A percentile compares a stretch with the other conserved stretches of the same genome.
These are phyloP conservation scores for Penicillium freii DNA, from an alignment of 2,329 filamentous ascomycete species.

Conservation along the genomic window DNA sequence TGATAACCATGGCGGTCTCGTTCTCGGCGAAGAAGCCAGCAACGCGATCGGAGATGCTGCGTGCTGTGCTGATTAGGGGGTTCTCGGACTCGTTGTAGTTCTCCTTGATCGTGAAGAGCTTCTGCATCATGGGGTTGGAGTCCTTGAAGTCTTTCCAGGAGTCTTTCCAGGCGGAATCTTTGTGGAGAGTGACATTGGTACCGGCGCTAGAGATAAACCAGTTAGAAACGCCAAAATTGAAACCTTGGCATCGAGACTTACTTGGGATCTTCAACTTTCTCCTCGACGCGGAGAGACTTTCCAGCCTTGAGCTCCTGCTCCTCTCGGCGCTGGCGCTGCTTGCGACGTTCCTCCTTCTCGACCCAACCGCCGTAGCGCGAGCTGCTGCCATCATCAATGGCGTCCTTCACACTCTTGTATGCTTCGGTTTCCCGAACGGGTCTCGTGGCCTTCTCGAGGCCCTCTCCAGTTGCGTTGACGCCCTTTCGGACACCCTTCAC, in stretches of 20 bases:
- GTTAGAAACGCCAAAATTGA: slow-evolving; percentile 33
- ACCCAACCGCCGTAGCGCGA: slow-evolving; percentile 95
- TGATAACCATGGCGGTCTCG: slow-evolving; percentile 95
- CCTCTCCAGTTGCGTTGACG: slow-evolving; percentile 79
- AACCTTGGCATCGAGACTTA: slow-evolving; percentile 51
- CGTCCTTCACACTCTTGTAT: slow-evolving; percentile 89
- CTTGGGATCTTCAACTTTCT: slow-evolving; percentile 81
- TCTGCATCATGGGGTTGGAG: slow-evolving; percentile 81
- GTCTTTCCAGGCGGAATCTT: slow-evolving; percentile 96
- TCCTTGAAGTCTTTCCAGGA: slow-evolving; percentile 97
- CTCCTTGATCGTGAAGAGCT: slow-evolving; percentile 79
- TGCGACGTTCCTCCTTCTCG: slow-evolving; percentile 90
- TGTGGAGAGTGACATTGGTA: slow-evolving; percentile 91
- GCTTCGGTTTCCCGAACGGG: slow-evolving; percentile 93
- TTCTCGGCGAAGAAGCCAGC: slow-evolving; percentile 98
- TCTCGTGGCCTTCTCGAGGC: slow-evolving; percentile 89
- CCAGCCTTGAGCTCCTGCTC: slow-evolving; percentile 57
- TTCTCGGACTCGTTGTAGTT: slow-evolving; percentile 97
- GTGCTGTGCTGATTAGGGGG: slow-evolving; percentile 85
- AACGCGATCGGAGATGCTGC: slow-evolving; percentile 88
- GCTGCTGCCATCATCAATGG: slow-evolving; percentile 95
- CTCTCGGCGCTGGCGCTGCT: slow-evolving; percentile 71
- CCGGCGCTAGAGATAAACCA: slow-evolving; percentile 64
- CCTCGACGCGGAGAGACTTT: slow-evolving; percentile 52
- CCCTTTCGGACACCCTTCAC: slow-evolving; percentile 88